Base-by-base conservation (phyloP, 257 asterid genomes). In the Rauvolfia tetraphylla region DNA sequence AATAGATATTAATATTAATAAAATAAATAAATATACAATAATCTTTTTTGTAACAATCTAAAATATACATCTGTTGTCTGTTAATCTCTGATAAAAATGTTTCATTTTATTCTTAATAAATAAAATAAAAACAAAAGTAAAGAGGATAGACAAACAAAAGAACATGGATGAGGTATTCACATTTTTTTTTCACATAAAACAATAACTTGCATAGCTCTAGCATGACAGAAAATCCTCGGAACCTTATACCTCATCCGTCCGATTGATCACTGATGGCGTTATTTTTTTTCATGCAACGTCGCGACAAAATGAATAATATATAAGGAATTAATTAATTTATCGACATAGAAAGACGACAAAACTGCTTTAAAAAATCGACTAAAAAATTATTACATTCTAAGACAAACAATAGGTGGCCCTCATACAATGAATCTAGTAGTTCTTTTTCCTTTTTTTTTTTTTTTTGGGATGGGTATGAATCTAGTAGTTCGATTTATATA, bases 131-230 rank as follows among this genome's bases (percentile, higher is more conserved):
- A 61, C 12, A 12, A 51, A 42, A 56, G 57, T 53, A 73, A 66
- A 80, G 72, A 80, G 59, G 34, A 76, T 38, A 23, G 83, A 79
- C 78, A 73, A 77, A 79, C 68, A 39, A 48, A 34, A 36, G 90
- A 85, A 88, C 90, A 65, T 90, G 92, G 91, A 78, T 85, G 89
- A 85, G 71, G 91, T 75, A 76, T 77, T 75, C 73, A 63, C 65
- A 23, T 78, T 13, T 4, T 36, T 51, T 34, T 20, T 9, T 34
- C 39, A 10, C 46, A 68, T 3, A 54, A 49, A 27, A 41, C 46
- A 46, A 15, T 66, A 10, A 5, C 53, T 11, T 33, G 25, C 29
- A 34, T 31, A 68, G 34, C 72, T 67, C 73, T n/a, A 25, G 20
- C 49, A 42, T 62, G 44, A 62, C 51, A 42, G 76, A 76, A 44